Evolutionary conservation across 2,329 filamentous ascomycete genomes (phyloP).

Genomic region (Fusarium verrucosum): DNA sequence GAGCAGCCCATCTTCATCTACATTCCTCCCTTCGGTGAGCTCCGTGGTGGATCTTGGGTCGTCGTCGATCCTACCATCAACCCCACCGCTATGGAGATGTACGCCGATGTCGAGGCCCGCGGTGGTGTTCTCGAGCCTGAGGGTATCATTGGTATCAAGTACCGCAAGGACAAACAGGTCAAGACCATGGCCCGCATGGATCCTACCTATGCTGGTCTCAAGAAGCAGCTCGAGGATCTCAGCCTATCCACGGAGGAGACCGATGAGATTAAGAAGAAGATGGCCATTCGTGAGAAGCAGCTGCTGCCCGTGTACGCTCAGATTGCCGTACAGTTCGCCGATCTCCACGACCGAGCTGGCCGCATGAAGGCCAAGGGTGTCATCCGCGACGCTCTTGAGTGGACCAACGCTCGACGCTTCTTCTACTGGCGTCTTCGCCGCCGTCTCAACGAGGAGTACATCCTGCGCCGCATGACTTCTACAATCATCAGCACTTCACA

Average conservation of each 20-base stretch:
- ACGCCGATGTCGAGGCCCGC: conserved; percentile 92
- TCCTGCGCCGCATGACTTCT: conserved; percentile 84
- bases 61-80: conserved; percentile 99
- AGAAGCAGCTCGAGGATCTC: conserved; percentile 73
- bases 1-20: conserved; percentile 99
- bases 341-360: conserved; percentile 94
- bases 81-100: conserved; percentile 98
- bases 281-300: conserved; percentile 84
- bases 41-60: conserved; percentile 99
- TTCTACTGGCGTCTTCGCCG: conserved; percentile 99
- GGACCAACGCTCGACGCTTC: conserved; percentile 91
- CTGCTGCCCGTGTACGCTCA: conserved; percentile 93
- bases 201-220: conserved; percentile 81
- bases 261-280: conserved; percentile 82
- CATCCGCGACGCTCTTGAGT: conserved; percentile 84
- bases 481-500: conserved; percentile 48
- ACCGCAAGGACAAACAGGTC: conserved; percentile 95
- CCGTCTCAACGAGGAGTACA: conserved; percentile 95
- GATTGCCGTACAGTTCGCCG: conserved; percentile 95
- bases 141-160: conserved; percentile 98
- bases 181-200: conserved; percentile 97
- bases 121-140: conserved; percentile 98
- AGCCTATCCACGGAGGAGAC: conserved; percentile 77
- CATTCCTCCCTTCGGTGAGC: conserved; percentile 94
- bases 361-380: conserved; percentile 98